These are phyloP conservation scores for Emmonsia crescens DNA, from an alignment of 2,329 filamentous ascomycete species.

Conservation along the genomic window DNA sequence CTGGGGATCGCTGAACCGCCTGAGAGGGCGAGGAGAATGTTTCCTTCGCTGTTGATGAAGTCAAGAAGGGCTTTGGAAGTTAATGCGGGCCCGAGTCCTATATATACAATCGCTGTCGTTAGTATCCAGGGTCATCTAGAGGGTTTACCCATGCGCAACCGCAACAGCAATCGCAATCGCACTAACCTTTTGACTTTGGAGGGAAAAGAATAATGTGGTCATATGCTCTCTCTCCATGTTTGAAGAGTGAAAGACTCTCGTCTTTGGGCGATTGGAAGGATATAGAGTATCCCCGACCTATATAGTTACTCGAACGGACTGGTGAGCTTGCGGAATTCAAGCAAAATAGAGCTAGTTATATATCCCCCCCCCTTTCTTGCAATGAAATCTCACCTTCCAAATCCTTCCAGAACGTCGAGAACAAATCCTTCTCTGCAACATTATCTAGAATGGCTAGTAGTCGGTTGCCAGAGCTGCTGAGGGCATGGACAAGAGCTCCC, in stretches of 20 bases:
- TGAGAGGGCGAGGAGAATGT: constrained; percentile 78
- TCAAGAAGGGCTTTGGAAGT: constrained; percentile 78
- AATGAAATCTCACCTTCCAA: constrained; percentile 30
- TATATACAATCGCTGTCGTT: background rate
- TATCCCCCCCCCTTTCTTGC: background rate
- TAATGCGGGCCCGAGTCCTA: constrained; percentile 77
- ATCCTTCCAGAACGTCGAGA: constrained; percentile 60
- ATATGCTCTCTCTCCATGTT: constrained; percentile 75
- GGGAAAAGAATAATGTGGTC: constrained; percentile 88
- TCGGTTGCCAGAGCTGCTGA: constrained; percentile 68
- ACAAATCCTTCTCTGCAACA: constrained; percentile 64
- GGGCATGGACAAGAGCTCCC: constrained; percentile 45
- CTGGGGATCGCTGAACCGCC: constrained; percentile 58
- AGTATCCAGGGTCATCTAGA: background rate
- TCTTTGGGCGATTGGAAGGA: constrained; percentile 75
- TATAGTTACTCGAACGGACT: constrained; percentile 1
- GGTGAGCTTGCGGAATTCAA: background rate
- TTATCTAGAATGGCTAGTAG: constrained; percentile 82
- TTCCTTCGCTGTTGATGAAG: constrained; percentile 84
- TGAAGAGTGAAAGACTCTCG: constrained; percentile 65
- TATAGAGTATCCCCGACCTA: constrained; percentile 74
- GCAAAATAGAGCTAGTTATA: background rate
- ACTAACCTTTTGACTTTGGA: constrained; percentile 72
- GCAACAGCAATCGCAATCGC: background rate
- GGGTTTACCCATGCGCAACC: background rate